These are phyloP conservation scores for Trypanosoma lewisi DNA, from an alignment of 208 protist genomes.

Conservation along the genomic window DNA sequence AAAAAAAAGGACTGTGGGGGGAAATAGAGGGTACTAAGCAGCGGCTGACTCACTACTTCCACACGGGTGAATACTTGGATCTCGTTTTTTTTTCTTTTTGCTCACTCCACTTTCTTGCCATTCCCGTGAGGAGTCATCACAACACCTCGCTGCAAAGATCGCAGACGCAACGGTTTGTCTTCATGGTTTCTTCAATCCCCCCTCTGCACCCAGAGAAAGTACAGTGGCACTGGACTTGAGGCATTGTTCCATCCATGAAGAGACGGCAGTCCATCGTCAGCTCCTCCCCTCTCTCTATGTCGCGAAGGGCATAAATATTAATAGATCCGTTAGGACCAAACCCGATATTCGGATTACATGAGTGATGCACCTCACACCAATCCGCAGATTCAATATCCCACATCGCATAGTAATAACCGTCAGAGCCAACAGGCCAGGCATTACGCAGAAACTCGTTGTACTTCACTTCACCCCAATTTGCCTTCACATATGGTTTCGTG, in stretches of 20 bases:
- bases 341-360: conserved; percentile 77
- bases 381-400: conserved; percentile 72
- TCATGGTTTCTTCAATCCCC: conserved; percentile 21
- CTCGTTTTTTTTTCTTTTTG: no score
- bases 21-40: background rate
- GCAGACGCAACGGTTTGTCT: background rate
- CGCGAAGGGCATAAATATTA: conserved; percentile 64
- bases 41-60: background rate
- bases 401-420: conserved; percentile 81
- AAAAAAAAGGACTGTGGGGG: background rate
- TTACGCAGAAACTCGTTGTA: conserved; percentile 64
- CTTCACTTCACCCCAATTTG: conserved; percentile 40
- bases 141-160: background rate
- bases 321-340: conserved; percentile 64
- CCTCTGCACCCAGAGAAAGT: conserved; percentile 43
- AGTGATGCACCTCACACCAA: conserved; percentile 81
- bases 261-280: conserved; percentile 90
- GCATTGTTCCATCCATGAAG: conserved; percentile 82
- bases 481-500: conserved; percentile 71
- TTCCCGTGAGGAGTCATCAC: background rate
- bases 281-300: conserved; percentile 76
- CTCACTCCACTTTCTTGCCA: background rate
- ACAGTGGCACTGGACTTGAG: conserved; percentile 70
- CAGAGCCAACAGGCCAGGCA: conserved; percentile 68
- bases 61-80: no score